Evolutionary conservation across 768 basidiomycete species (phyloP), one percentile per base, ranked within the genome.

Genomic region (Lentinula raphanica): DNA sequence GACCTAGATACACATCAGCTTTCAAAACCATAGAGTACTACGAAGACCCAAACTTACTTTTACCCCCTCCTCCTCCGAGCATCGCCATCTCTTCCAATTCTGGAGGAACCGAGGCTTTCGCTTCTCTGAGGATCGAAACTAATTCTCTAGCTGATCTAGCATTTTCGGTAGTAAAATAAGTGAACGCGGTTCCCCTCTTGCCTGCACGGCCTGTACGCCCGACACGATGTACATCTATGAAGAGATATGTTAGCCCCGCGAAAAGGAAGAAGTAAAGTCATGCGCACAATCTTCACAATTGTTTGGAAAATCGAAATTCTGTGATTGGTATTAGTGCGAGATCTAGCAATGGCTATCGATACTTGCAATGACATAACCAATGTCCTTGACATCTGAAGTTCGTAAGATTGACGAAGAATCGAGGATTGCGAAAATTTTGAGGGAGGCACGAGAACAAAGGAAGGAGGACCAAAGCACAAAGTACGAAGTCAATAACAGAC

Each of bases 301-400:
- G 75, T 97, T 97, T 1, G 95, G 94, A 79, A 98, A 97, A 71
- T 98, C 95, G 71, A 92, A 95, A 74, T 94, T 94, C 94, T 95
- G 63, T 44, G n/a, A 35, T 56, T 35, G 50, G 58, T 64, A 53
- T 65, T 54, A 36, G 57, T 25, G 2, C 39, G 40, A 31, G 49
- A 60, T 39, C 19, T 2, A 27, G 0, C 12, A 51, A 42, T 38
- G 8, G 13, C 53, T 15, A 13, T 36, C 3, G 19, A 50, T 13
- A 83, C 92, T 71, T 66, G 94, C 92, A 65, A 98, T 93, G 63
- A 98, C 94, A 74, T 94, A 98, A 65, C 91, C 89, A 65, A 98
- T 94, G 77, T 98, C 95, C 88, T 98, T 98, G 75, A 98, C 95
- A 80, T 97, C 96, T 97, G 76, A 65, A 63, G 60, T 53, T 53